phyloP scores from a whole-genome alignment of 345 rosid species.

The Brassica carinata region DNA sequence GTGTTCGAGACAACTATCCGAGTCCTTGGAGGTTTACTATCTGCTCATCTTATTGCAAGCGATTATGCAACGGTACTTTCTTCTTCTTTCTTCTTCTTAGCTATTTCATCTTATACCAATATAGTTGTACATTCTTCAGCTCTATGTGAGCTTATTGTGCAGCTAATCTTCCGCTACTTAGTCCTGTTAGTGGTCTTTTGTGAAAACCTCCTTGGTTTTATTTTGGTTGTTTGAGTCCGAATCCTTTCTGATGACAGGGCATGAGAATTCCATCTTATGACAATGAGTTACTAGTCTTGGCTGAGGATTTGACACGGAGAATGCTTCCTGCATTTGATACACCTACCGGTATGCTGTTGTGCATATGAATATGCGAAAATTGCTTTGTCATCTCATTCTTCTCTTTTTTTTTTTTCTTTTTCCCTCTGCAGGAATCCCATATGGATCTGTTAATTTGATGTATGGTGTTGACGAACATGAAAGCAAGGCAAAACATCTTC shows the following conservation, averaged over 20 bases:
- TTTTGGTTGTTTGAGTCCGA: neutral
- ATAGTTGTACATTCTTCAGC: conserved; percentile 8
- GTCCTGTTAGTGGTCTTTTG: neutral
- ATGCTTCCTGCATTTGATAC: conserved; percentile 98
- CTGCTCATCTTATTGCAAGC: conserved; percentile 98
- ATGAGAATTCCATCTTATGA: conserved; percentile 83
- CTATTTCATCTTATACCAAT: neutral
- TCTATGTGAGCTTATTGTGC: too few relatives aligned
- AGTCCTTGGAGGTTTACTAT: conserved; percentile 95
- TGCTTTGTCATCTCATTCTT: conserved; percentile 14
- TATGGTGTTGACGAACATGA: conserved; percentile 95
- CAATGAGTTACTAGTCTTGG: conserved; percentile 73
- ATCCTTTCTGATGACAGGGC: conserved; percentile 56
- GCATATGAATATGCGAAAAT: neutral
- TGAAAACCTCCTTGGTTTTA: too few relatives aligned
- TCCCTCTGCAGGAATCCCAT: conserved; percentile 81
- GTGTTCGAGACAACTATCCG: conserved; percentile 90
- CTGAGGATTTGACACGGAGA: conserved; percentile 84
- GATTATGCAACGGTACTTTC: conserved; percentile 90
- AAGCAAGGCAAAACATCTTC: conserved; percentile 72
- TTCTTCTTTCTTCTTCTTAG: too few relatives aligned
- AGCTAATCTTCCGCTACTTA: too few relatives aligned
- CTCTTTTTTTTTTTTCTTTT: conserved; percentile 1
- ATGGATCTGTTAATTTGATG: conserved; percentile 90
- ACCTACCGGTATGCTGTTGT: conserved; percentile 65